Percentiles rank a stretch among this genome's conserved stretches.
Evolutionary conservation across 768 basidiomycete species (phyloP).

Genomic region (Pleurotus salmoneostramineus): DNA sequence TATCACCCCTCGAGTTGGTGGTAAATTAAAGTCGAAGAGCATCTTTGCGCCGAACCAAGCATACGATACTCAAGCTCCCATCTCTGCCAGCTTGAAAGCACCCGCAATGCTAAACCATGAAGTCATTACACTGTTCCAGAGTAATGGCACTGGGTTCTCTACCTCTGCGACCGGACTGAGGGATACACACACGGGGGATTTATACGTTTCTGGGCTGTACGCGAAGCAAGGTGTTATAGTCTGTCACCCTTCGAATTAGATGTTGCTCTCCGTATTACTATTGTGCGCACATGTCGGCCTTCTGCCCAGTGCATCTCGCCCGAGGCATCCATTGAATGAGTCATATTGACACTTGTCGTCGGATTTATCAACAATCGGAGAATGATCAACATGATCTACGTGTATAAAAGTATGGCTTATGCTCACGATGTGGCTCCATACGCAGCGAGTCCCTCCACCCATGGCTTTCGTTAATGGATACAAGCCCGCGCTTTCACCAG

Average conservation of each 20-base stretch:
- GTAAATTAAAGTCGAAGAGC: background rate
- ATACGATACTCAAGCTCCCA: constrained; percentile 43
- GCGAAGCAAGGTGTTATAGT: constrained; percentile 48
- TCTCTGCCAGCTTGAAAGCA: constrained; percentile 41
- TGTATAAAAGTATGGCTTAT: too few species aligned
- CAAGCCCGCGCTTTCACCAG: background rate
- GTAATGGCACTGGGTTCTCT: constrained; percentile 59
- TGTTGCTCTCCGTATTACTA: background rate
- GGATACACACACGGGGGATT: constrained; percentile 41
- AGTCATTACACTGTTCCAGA: constrained; percentile 69
- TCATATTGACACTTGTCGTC: too few species aligned
- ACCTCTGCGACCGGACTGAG: constrained; percentile 48
- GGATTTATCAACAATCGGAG: too few species aligned
- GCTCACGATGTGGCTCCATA: background rate
- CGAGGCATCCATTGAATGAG: too few species aligned
- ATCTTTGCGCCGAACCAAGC: constrained; percentile 3
- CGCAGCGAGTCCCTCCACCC: background rate
- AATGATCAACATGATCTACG: background rate
- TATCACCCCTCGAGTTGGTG: constrained; percentile 25
- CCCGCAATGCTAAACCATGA: constrained; percentile 30
- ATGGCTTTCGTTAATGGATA: constrained; percentile 4
- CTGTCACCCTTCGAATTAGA: constrained; percentile 24
- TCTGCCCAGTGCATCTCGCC: too few species aligned
- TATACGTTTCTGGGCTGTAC: constrained; percentile 61
- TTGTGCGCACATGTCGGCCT: too few species aligned